A percentile compares a stretch with the other conserved stretches of the same genome.
Evolutionary conservation across 441 rosid species (phyloP).

Genomic region (Croton setiger): DNA sequence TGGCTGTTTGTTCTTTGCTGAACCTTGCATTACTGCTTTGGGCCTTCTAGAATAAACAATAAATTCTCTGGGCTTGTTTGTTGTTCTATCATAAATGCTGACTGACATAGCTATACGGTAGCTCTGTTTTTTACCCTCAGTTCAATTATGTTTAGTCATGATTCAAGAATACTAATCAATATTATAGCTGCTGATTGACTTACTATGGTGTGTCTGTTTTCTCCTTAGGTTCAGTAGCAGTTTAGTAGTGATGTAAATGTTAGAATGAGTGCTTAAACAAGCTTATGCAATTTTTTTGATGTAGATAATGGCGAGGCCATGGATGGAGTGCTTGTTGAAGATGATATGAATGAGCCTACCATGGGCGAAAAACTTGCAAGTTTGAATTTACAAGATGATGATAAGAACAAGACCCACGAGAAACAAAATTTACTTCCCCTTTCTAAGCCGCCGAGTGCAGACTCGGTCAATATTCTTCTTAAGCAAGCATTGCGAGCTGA

Average conservation of each 20-base stretch:
- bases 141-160: neutral
- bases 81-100: too few species aligned
- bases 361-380: slow-evolving; percentile 83
- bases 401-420: slow-evolving; percentile 27
- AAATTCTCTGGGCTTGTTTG: too few species aligned
- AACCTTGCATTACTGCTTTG: too few species aligned
- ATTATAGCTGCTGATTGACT: neutral
- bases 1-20: too few species aligned
- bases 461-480: slow-evolving; percentile 74
- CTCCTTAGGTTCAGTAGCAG: neutral
- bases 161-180: neutral
- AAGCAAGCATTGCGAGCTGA: slow-evolving; percentile 89
- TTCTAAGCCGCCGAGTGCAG: slow-evolving; percentile 74
- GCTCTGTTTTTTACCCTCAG: neutral
- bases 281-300: slow-evolving; percentile 18
- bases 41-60: too few species aligned
- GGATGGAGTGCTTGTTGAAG: slow-evolving; percentile 60
- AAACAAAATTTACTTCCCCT: slow-evolving; percentile 31
- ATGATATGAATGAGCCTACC: slow-evolving; percentile 74
- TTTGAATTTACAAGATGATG: slow-evolving; percentile 45
- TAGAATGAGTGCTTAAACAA: slow-evolving; percentile 4
- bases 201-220: neutral
- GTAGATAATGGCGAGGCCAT: slow-evolving; percentile 55
- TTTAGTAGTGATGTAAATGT: neutral
- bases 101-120: neutral